phyloP scores from a whole-genome alignment of 768 basidiomycete genomes.

The Boletus subparvulus region DNA sequence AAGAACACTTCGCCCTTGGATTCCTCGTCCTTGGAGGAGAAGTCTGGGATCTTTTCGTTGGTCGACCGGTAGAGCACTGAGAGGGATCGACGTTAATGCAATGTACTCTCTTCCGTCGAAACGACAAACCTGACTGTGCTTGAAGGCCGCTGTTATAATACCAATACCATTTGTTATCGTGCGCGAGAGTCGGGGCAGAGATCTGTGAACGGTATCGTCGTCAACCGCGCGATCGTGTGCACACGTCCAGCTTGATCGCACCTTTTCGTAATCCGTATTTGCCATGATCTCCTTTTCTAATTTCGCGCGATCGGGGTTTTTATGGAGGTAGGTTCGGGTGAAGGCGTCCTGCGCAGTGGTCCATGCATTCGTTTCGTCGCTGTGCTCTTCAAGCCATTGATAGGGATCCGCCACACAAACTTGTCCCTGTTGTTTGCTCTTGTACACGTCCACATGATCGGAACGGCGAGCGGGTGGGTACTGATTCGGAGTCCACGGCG shows the following conservation, averaged over 20 bases:
- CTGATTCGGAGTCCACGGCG: constrained; percentile 51
- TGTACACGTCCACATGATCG: constrained; percentile 67
- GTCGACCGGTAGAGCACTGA: constrained; percentile 64
- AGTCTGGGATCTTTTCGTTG: constrained; percentile 52
- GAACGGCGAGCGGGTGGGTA: constrained; percentile 69
- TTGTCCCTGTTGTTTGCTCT: constrained; percentile 59
- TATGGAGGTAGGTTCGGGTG: constrained; percentile 59
- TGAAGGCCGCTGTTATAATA: constrained; percentile 76
- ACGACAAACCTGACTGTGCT: constrained; percentile 49
- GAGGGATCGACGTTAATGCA: not conserved
- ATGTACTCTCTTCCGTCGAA: not conserved
- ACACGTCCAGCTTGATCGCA: constrained; percentile 13
- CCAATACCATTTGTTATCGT: constrained; percentile 81
- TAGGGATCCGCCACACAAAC: constrained; percentile 72
- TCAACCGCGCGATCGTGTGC: not conserved
- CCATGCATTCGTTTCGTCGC: constrained; percentile 66
- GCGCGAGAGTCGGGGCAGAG: constrained; percentile 56
- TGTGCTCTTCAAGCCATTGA: constrained; percentile 67
- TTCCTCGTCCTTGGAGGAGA: constrained; percentile 43
- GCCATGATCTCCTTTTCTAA: constrained; percentile 59
- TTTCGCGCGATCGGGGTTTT: constrained; percentile 56
- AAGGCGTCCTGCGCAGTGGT: constrained; percentile 57
- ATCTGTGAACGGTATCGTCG: constrained; percentile 43
- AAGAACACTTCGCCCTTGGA: constrained; percentile 72
- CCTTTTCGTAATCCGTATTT: constrained; percentile 54